These are phyloP conservation scores for Symbiodinium pilosum DNA, from an alignment of 73 alveolate species.

Conservation along the genomic window DNA sequence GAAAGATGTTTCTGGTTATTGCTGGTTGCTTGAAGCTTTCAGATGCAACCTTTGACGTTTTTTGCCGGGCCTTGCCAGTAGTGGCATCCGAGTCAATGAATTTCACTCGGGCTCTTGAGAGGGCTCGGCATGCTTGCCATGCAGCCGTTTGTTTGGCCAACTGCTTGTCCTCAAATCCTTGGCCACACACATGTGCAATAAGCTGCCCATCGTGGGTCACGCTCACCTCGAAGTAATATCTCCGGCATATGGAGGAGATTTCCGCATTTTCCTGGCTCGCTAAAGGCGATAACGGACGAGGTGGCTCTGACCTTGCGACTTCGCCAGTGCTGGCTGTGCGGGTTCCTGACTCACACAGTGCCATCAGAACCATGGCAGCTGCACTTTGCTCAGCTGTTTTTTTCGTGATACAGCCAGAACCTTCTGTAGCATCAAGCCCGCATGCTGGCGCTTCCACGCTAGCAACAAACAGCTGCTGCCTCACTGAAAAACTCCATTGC, in stretches of 20 bases:
- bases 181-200: not conserved
- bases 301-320: too few species aligned
- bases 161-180: not conserved
- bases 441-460: not conserved
- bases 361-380: not conserved
- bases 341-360: not conserved
- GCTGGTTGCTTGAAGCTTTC: not conserved
- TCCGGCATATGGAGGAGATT: not conserved
- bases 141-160: not conserved
- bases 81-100: not conserved
- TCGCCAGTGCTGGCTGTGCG: too few species aligned
- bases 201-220: not conserved
- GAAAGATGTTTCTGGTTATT: not conserved
- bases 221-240: not conserved
- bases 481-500: not conserved
- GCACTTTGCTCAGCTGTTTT: not conserved
- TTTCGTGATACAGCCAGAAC: not conserved
- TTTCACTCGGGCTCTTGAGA: not conserved
- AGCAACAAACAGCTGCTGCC: not conserved
- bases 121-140: constrained; percentile 20
- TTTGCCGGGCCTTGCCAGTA: not conserved
- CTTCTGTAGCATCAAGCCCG: not conserved
- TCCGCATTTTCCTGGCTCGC: not conserved
- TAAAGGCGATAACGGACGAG: not conserved
- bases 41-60: not conserved